phyloP scores from a whole-genome alignment of 202 grass and related monocot species.

The Setaria italica region DNA sequence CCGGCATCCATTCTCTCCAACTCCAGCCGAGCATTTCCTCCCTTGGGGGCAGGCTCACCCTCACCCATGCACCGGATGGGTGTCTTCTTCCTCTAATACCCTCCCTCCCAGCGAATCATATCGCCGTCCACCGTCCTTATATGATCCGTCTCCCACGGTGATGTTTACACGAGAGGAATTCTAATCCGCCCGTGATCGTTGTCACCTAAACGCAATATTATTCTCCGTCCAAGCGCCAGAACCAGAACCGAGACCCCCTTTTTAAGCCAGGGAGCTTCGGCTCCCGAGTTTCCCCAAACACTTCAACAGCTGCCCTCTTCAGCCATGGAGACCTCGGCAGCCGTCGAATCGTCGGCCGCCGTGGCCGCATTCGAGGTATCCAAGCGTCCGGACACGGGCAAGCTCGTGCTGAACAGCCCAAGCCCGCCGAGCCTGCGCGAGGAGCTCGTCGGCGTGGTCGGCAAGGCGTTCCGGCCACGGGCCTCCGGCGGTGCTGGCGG shows the following conservation, averaged over 20 bases:
- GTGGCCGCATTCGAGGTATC: constrained; percentile 49
- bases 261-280: constrained; percentile 45
- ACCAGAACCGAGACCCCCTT: not conserved
- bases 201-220: constrained; percentile 42
- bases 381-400: constrained; percentile 31
- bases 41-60: not conserved
- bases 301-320: constrained; percentile 49
- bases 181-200: constrained; percentile 9
- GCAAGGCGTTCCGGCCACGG: constrained; percentile 58
- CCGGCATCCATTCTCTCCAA: not conserved
- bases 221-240: constrained; percentile 42
- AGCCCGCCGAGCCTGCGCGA: constrained; percentile 66
- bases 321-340: constrained; percentile 53
- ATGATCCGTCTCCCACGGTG: constrained; percentile 28
- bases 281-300: constrained; percentile 82
- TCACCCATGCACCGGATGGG: constrained; percentile 15
- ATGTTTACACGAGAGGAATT: constrained; percentile 45
- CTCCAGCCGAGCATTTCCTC: constrained; percentile 9
- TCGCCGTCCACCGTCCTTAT: not conserved
- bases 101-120: constrained; percentile 23
- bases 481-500: not conserved
- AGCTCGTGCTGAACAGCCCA: constrained; percentile 61
- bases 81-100: constrained; percentile 27
- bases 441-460: constrained; percentile 57
- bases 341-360: constrained; percentile 31